A percentile compares a stretch with the other conserved stretches of the same genome.
Conservation (phyloP, 371 early-diverging fungal genomes). For the Fennellomyces sp. region DNA sequence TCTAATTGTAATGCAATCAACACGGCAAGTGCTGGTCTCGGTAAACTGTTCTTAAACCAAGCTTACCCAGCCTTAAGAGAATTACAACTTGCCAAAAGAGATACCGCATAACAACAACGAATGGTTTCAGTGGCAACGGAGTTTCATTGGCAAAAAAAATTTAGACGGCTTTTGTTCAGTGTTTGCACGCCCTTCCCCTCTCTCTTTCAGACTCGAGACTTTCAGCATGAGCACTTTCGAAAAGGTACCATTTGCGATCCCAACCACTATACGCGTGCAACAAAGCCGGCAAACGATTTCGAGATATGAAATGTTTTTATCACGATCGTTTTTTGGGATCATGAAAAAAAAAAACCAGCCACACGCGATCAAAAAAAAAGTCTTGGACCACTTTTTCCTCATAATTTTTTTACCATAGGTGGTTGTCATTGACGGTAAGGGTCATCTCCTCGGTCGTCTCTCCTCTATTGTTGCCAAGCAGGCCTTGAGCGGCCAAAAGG, state of each 20-base stretch:
- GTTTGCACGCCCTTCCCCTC: slow-evolving; percentile 1
- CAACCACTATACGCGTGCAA: no score
- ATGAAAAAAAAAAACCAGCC: background rate
- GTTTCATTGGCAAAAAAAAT: slow-evolving; percentile 1
- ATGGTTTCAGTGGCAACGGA: no score
- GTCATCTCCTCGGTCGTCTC: slow-evolving; percentile 98
- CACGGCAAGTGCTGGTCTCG: no score
- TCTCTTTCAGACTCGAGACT: slow-evolving; percentile 17
- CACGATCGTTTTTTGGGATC: background rate
- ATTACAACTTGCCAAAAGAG: no score
- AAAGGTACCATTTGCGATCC: slow-evolving; percentile 22
- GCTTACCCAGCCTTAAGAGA: no score
- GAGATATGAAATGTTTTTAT: background rate
- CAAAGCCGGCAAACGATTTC: background rate
- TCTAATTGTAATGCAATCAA: no score
- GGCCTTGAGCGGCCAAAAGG: slow-evolving; percentile 95
- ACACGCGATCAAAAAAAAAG: background rate
- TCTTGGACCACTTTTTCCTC: background rate
- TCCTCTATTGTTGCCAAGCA: slow-evolving; percentile 98
- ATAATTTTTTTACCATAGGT: slow-evolving; percentile 62
- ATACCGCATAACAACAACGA: no score
- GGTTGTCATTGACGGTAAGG: slow-evolving; percentile 99
- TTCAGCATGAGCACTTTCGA: slow-evolving; percentile 37
- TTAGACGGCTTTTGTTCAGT: background rate
- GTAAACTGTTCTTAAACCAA: no score